Evolutionary conservation across 345 rosid species (phyloP).

Genomic region (Euclidium syriacum): DNA sequence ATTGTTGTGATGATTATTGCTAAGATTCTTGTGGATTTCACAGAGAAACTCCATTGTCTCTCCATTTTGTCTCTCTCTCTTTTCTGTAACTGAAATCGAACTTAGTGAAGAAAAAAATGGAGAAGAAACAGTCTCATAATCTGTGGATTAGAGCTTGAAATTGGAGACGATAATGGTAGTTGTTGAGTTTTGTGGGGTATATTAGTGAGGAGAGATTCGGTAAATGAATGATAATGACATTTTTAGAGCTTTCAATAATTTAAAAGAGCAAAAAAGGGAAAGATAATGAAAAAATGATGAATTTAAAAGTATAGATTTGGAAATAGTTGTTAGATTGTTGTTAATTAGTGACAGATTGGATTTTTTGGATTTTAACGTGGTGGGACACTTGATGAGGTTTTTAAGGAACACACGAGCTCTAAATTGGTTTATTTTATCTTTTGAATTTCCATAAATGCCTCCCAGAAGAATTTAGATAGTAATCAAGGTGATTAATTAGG

Average conservation of each 20-base stretch:
- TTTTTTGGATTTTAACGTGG: slow-evolving; percentile 22
- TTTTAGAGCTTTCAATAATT: slow-evolving; percentile 21
- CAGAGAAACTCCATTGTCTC: slow-evolving; percentile 69
- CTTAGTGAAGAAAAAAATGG: neutral
- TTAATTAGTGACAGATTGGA: slow-evolving; percentile 13
- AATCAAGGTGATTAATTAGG: no score
- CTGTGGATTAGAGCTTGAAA: neutral
- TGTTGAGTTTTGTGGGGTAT: slow-evolving; percentile 18
- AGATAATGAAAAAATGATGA: slow-evolving; percentile 16
- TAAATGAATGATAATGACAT: slow-evolving; percentile 17
- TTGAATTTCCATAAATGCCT: neutral
- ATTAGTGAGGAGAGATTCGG: slow-evolving; percentile 15
- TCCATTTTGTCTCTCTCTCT: slow-evolving; percentile 46
- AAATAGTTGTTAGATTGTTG: slow-evolving; percentile 3
- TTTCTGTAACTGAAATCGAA: neutral
- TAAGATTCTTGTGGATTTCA: slow-evolving; percentile 57
- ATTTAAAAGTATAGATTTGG: slow-evolving; percentile 10
- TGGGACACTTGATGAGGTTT: slow-evolving; percentile 11
- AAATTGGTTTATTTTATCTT: neutral
- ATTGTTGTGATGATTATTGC: slow-evolving; percentile 42
- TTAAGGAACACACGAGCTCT: neutral
- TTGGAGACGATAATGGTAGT: slow-evolving; percentile 16
- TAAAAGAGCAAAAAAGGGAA: neutral
- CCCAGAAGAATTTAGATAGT: no score
- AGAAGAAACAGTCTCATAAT: neutral